Conservation (phyloP, 495 filamentous ascomycete species). For the Podospora fimiseda region DNA sequence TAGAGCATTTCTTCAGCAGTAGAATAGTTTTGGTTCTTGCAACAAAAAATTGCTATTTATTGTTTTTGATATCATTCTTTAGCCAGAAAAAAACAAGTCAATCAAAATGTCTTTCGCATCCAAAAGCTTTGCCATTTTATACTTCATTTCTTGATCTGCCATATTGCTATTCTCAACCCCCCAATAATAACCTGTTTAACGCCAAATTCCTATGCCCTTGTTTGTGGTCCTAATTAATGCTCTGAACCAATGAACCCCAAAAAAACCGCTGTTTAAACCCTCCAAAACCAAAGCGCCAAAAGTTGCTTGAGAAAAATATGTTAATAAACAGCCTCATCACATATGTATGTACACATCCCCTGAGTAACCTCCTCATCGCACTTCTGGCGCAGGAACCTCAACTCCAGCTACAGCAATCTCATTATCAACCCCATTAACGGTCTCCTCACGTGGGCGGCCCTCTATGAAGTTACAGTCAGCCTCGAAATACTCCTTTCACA, state of each 20-base stretch:
- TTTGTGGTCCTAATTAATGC: too few species aligned
- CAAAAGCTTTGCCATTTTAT: too few species aligned
- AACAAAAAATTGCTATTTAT: too few species aligned
- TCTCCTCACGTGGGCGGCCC: slow-evolving; percentile 39
- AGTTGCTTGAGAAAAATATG: neutral
- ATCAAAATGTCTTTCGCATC: too few species aligned
- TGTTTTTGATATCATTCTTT: too few species aligned
- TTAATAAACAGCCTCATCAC: slow-evolving; percentile 2
- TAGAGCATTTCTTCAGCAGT: too few species aligned
- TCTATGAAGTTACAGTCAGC: slow-evolving; percentile 21
- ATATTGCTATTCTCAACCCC: too few species aligned
- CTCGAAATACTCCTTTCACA: neutral
- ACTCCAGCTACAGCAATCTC: slow-evolving; percentile 46
- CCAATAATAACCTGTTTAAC: too few species aligned
- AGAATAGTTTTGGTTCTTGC: too few species aligned
- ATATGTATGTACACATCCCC: neutral
- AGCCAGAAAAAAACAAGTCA: too few species aligned
- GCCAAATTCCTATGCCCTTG: too few species aligned
- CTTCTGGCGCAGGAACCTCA: slow-evolving; percentile 25
- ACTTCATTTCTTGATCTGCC: too few species aligned
- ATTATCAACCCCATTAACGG: slow-evolving; percentile 43
- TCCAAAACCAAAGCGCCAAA: neutral
- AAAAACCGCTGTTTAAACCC: slow-evolving; percentile 2
- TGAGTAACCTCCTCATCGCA: slow-evolving; percentile 19
- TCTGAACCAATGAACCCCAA: neutral